Evolutionary conservation across 225 moss, liverwort and hornwort genomes (phyloP), one percentile per base, ranked within the genome.

Genomic region (Anthoceros angustus): DNA sequence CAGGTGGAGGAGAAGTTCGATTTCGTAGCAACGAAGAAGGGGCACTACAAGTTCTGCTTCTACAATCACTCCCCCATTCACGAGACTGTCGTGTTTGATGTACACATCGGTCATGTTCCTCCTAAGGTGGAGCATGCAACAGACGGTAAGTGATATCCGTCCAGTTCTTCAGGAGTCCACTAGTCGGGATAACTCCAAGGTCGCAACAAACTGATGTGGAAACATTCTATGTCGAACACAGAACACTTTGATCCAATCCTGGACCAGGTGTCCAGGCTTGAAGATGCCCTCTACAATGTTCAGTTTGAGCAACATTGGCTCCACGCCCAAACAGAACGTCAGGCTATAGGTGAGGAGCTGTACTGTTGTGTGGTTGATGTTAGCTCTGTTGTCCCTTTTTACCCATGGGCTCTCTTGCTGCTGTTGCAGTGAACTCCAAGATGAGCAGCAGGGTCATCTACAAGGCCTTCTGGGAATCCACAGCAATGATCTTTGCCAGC

Each of bases 1-100:
- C 77, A 80, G 65, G 80, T 82, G 60, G 80, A 89, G 61, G 92
- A 87, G 16, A 98, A 88, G 38, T 92, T 98, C 63, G 86, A 87
- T 26, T 92, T 98, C 64, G 38, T 66, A 0, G 95, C 92, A 4
- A 67, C 64, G 8, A 82, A 77, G 18, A 77, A 24, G 67, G 95
- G 95, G 4, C 72, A 79, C 21, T 98, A 98, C 74, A 86, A 80
- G 62, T 88, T 98, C 67, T 98, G 95, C 74, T 98, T 98, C 70
- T 79, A 66, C 74, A 98, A 88, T 75, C 82, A 76, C 55, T 88
- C 86, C 73, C 71, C 77, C 7, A 72, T 84, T 62, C 84, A 84
- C 26, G 95, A 91, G 63, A 98, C 92, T 8, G 85, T 98, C 40
- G 95, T 91, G 68, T 98, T 98, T 63, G 85, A 92, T 77, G 87